These are phyloP conservation scores for Choiromyces venosus DNA, from an alignment of 495 filamentous ascomycete species.

Conservation along the genomic window DNA sequence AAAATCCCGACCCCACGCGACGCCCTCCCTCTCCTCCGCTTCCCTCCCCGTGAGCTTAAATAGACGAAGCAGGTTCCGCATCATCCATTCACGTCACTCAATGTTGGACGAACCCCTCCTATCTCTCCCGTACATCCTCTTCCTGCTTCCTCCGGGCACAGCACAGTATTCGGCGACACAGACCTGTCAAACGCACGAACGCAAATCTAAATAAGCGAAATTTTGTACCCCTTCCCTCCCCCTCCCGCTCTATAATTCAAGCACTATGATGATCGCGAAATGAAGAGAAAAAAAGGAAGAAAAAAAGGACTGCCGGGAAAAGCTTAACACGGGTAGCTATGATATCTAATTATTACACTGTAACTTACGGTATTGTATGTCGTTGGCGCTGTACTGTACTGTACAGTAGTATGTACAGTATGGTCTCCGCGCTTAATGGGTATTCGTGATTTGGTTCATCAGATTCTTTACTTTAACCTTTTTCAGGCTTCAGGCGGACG, in stretches of 20 bases:
- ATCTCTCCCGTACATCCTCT: not conserved
- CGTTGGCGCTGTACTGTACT: no score
- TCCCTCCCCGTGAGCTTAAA: not conserved
- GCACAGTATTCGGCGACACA: not conserved
- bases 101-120: not conserved
- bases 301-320: not conserved
- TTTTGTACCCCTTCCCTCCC: no score
- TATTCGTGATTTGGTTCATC: not conserved
- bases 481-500: no score
- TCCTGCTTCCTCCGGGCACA: no score
- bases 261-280: not conserved
- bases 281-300: not conserved
- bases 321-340: not conserved
- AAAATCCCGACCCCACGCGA: not conserved
- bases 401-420: no score
- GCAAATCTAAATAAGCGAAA: not conserved
- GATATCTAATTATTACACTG: no score
- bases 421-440: not conserved
- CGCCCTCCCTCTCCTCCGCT: not conserved
- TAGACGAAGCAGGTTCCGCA: not conserved
- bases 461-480: no score
- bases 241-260: no score
- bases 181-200: not conserved
- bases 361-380: no score
- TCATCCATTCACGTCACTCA: not conserved